phyloP scores from a whole-genome alignment of 2,329 filamentous ascomycete species.

The Penicillium sp. region DNA sequence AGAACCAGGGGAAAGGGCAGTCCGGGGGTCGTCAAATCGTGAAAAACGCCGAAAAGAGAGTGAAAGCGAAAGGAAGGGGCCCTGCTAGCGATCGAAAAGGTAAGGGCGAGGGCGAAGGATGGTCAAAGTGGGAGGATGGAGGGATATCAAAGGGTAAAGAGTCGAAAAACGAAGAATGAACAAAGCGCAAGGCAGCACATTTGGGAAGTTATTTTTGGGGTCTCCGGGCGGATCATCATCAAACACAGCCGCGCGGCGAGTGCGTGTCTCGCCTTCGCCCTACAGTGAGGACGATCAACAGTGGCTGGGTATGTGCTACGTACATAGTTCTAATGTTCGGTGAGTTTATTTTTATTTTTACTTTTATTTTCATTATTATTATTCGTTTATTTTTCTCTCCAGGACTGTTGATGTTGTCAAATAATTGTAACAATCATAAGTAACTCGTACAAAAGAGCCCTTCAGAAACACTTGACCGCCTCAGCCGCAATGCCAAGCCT shows the following conservation, averaged over 20 bases:
- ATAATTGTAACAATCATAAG: too few species aligned
- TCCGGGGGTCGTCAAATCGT: slow-evolving; percentile 8
- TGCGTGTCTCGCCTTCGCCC: slow-evolving; percentile 6
- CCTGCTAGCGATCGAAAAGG: background rate
- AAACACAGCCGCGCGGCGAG: slow-evolving; percentile 29
- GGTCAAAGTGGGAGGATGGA: background rate
- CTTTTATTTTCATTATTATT: too few species aligned
- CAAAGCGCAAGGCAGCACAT: slow-evolving; percentile 26
- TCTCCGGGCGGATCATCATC: slow-evolving; percentile 26
- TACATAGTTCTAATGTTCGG: too few species aligned
- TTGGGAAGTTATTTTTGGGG: slow-evolving; percentile 30
- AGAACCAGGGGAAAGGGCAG: slow-evolving; percentile 1
- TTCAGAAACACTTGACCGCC: too few species aligned
- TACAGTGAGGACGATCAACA: background rate
- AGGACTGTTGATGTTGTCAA: too few species aligned
- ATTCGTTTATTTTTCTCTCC: too few species aligned
- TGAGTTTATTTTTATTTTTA: too few species aligned
- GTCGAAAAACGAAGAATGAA: slow-evolving; percentile 3
- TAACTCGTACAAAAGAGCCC: too few species aligned
- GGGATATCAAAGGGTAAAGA: slow-evolving; percentile 7
- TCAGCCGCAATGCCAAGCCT: too few species aligned
- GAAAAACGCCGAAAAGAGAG: background rate
- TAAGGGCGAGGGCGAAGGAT: background rate
- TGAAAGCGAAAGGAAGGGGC: background rate
- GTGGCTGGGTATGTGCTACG: too few species aligned